Conservation (phyloP, 306 rosid genomes). For the Pterocarpus santalinus region DNA sequence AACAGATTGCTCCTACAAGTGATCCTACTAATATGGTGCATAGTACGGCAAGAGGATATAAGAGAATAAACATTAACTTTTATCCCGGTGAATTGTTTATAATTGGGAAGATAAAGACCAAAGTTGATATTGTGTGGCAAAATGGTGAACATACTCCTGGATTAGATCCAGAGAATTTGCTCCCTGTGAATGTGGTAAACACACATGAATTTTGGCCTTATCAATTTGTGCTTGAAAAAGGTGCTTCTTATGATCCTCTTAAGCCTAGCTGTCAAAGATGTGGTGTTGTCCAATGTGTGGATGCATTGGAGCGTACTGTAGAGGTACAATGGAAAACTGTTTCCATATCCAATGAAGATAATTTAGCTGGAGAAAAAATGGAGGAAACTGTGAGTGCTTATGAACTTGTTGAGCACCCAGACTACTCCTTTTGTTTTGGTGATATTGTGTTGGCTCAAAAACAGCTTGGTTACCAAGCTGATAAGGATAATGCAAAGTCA, state of each 20-base stretch:
- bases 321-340: conserved; percentile 76
- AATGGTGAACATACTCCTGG: conserved; percentile 74
- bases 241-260: conserved; percentile 68
- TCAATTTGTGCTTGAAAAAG: conserved; percentile 83
- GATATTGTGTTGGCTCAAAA: conserved; percentile 84
- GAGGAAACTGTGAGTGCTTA: conserved; percentile 95
- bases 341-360: conserved; percentile 46
- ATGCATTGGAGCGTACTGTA: conserved; percentile 86
- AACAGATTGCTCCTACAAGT: conserved; percentile 44
- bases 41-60: conserved; percentile 52
- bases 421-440: conserved; percentile 80
- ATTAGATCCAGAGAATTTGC: conserved; percentile 70
- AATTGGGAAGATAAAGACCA: conserved; percentile 81
- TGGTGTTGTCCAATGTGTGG: conserved; percentile 90
- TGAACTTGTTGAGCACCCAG: conserved; percentile 92
- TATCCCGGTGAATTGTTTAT: conserved; percentile 60
- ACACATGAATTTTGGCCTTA: conserved; percentile 92
- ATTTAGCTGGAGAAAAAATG: conserved; percentile 58
- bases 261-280: conserved; percentile 68
- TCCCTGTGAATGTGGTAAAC: conserved; percentile 74
- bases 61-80: conserved; percentile 55
- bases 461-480: conserved; percentile 70
- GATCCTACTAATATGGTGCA: conserved; percentile 50
- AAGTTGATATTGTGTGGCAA: conserved; percentile 91
- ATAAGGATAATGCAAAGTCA: conserved; percentile 48